phyloP scores from a whole-genome alignment of 345 rosid species.

The Nasturtium officinale region DNA sequence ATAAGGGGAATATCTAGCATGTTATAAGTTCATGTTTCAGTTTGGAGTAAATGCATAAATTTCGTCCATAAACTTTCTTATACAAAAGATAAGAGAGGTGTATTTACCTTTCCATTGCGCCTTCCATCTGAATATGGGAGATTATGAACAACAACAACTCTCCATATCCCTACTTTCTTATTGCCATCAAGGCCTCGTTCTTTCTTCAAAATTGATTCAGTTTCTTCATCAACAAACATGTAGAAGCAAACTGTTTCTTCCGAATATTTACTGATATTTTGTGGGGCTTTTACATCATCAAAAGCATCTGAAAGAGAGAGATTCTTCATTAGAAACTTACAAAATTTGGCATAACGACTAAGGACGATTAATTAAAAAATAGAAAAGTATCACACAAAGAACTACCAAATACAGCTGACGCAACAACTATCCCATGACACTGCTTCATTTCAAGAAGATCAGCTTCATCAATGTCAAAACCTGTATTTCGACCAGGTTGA shows the following conservation, averaged over 20 bases:
- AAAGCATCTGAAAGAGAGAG: conserved; percentile 68
- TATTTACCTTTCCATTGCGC: conserved; percentile 89
- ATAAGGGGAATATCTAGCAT: conserved; percentile 9
- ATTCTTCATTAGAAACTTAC: conserved; percentile 33
- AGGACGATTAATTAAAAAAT: not conserved
- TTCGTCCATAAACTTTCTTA: conserved; percentile 2
- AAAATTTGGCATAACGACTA: conserved; percentile 7
- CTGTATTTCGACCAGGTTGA: conserved; percentile 78
- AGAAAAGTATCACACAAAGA: conserved; percentile 25
- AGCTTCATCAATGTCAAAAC: conserved; percentile 80
- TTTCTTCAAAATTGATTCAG: conserved; percentile 75
- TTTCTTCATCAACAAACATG: conserved; percentile 96
- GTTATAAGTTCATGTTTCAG: conserved; percentile 1
- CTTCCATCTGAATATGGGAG: conserved; percentile 87
- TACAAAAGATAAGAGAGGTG: conserved; percentile 16
- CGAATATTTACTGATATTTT: conserved; percentile 75
- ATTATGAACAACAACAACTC: conserved; percentile 81
- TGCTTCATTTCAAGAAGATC: conserved; percentile 91
- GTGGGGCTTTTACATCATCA: conserved; percentile 86
- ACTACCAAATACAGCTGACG: conserved; percentile 95
- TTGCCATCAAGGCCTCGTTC: conserved; percentile 55
- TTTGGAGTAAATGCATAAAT: conserved; percentile 8
- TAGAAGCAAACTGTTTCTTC: conserved; percentile 80
- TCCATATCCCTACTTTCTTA: conserved; percentile 85
- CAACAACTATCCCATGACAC: conserved; percentile 88